Base-by-base conservation (phyloP, 352 stramenopile species). In the Phytophthora boehmeriae region DNA sequence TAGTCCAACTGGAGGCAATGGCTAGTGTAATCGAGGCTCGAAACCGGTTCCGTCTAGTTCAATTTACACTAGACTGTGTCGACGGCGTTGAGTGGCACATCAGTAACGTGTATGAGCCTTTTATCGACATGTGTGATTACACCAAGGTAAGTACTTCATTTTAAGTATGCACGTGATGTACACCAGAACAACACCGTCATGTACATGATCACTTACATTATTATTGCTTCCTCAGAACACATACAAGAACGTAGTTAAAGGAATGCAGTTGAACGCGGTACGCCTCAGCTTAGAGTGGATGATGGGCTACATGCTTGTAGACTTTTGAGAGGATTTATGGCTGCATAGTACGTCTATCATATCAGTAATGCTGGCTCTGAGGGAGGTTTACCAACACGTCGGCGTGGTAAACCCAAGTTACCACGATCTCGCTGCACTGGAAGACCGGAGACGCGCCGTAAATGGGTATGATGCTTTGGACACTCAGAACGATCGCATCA, bases 321-420 rank as follows among this genome's bases (percentile, higher is more conserved):
- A 59, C 14, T 65, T 57, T 5, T 36, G 50, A 2, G 35, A 67
- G 8, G 44, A 51, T 44, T 17, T 61, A 16, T 61, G 43, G 59
- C 28, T 67, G 1, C 34, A 67, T 16, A 45, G 32, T 0, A 53
- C 50, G 0, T 67, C 27, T 10, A 27, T 67, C 0, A 27, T 67
- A 2, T 19, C 28, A n/a, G 28, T 38, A 1, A 19, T 61, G 34
- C 2, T 55, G 0, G 13, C 17, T 32, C 14, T 67, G 51, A 39
- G 10, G 17, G 14, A 55, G 1, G 17, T 30, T 8, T 57, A 61
- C 17, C 14, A 19, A 2, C 13, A n/a, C n/a, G 44, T 61, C 5
- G 44, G 49, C 5, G 35, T 61, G 8, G 36, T 61, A 2, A 36
- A 49, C 13, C 49, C 50, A 11, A 54, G 28, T 17, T 59, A 66